phyloP scores from a whole-genome alignment of 768 basidiomycete genomes.

The Lactarius sp. region DNA sequence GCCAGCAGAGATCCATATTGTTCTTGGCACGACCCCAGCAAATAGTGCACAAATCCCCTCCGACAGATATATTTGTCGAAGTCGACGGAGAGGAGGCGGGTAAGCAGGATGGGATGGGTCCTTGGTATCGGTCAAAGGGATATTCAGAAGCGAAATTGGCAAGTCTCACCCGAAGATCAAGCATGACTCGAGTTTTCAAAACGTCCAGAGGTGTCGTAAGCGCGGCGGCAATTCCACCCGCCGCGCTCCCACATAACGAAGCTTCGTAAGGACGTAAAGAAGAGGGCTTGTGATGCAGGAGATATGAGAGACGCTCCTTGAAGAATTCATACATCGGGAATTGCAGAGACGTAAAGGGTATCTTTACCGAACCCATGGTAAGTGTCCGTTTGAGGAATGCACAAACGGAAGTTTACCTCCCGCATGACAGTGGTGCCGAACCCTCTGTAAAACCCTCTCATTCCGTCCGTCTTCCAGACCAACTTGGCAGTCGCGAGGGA shows the following conservation, averaged over 20 bases:
- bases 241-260: conserved; percentile 84
- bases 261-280: conserved; percentile 64
- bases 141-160: background rate
- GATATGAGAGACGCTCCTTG: conserved; percentile 58
- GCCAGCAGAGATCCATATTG: conserved; percentile 93
- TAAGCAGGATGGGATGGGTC: conserved; percentile 43
- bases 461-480: conserved; percentile 56
- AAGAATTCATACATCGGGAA: conserved; percentile 93
- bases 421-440: conserved; percentile 74
- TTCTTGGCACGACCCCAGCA: conserved; percentile 83
- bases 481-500: conserved; percentile 57
- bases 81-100: conserved; percentile 53
- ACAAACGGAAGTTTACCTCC: conserved; percentile 40
- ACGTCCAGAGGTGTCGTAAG: conserved; percentile 94
- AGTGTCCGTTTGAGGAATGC: background rate
- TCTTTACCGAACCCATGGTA: conserved; percentile 41
- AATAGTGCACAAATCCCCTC: conserved; percentile 81
- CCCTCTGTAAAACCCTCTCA: conserved; percentile 82
- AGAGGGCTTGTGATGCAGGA: conserved; percentile 45
- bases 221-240: conserved; percentile 87
- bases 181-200: conserved; percentile 95
- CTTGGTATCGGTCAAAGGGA: conserved; percentile 32
- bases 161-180: conserved; percentile 69
- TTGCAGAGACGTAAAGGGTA: conserved; percentile 94
- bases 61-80: conserved; percentile 57